Evolutionary conservation across 1,284 basidiomycete genomes (phyloP).

Genomic region (Ustanciosporium gigantosporum): DNA sequence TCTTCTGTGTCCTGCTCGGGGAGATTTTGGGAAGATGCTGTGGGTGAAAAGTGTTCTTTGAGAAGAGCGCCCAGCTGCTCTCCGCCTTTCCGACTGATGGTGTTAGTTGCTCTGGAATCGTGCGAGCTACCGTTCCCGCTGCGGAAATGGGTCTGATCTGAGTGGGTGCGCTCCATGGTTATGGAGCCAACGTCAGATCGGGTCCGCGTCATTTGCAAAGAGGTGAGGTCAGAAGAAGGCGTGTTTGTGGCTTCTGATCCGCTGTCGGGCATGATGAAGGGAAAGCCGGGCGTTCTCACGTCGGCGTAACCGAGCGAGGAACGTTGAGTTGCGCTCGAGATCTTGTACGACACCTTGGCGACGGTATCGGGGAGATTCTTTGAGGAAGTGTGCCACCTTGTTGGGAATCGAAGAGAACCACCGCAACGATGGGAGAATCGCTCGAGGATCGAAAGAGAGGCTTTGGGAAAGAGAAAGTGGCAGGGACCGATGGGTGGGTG

Average conservation of each 20-base stretch:
- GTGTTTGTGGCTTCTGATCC: conserved; percentile 20
- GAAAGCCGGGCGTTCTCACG: conserved; percentile 30
- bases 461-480: too few species aligned
- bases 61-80: conserved; percentile 20
- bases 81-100: conserved; percentile 15
- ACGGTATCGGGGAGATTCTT: conserved; percentile 3
- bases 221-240: conserved; percentile 15
- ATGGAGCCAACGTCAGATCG: neutral
- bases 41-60: conserved; percentile 14
- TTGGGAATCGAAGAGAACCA: too few species aligned
- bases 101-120: too few species aligned
- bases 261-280: conserved; percentile 39
- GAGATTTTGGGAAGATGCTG: neutral
- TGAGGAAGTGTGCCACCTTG: conserved; percentile 19
- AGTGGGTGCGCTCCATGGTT: too few species aligned
- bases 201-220: conserved; percentile 1
- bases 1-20: too few species aligned
- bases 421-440: too few species aligned
- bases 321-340: conserved; percentile 4
- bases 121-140: too few species aligned
- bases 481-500: too few species aligned
- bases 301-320: conserved; percentile 28
- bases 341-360: conserved; percentile 16
- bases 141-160: too few species aligned
- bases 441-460: too few species aligned